Evolutionary conservation across 1,284 basidiomycete species (phyloP).

Genomic region (Apiotrichum mycotoxinovorans): DNA sequence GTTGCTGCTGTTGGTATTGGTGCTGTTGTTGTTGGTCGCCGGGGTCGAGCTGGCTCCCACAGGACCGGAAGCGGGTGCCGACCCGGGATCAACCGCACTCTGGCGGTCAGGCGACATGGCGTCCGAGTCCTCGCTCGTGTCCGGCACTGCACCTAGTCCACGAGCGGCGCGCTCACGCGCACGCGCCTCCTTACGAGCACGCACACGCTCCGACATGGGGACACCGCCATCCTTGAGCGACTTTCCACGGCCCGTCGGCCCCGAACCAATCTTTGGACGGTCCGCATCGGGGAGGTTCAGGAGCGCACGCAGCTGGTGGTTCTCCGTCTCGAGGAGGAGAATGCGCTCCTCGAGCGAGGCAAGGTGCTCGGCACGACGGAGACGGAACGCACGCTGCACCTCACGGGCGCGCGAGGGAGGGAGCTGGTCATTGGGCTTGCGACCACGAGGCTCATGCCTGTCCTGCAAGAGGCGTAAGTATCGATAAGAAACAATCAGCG

Average conservation of each 20-base stretch:
- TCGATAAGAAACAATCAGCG: background rate
- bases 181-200: slow-evolving; percentile 47
- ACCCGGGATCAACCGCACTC: slow-evolving; percentile 12
- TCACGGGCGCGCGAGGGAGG: slow-evolving; percentile 87
- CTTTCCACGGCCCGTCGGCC: slow-evolving; percentile 51
- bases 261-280: slow-evolving; percentile 46
- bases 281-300: slow-evolving; percentile 65
- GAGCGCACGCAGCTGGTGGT: slow-evolving; percentile 67
- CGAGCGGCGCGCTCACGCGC: slow-evolving; percentile 36
- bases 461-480: slow-evolving; percentile 23
- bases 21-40: slow-evolving; percentile 4
- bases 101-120: slow-evolving; percentile 24
- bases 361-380: slow-evolving; percentile 81
- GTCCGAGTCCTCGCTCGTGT: slow-evolving; percentile 16
- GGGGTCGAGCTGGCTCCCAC: background rate
- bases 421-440: slow-evolving; percentile 85
- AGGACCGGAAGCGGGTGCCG: background rate
- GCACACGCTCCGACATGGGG: slow-evolving; percentile 49
- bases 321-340: slow-evolving; percentile 78
- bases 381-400: slow-evolving; percentile 87
- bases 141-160: slow-evolving; percentile 26
- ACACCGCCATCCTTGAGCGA: slow-evolving; percentile 49
- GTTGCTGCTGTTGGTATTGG: background rate
- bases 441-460: slow-evolving; percentile 59
- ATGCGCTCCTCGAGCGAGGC: slow-evolving; percentile 78